A percentile compares a stretch with the other conserved stretches of the same genome.
Conservation (phyloP, 2,329 filamentous ascomycete genomes). For the Cercospora sesami region DNA sequence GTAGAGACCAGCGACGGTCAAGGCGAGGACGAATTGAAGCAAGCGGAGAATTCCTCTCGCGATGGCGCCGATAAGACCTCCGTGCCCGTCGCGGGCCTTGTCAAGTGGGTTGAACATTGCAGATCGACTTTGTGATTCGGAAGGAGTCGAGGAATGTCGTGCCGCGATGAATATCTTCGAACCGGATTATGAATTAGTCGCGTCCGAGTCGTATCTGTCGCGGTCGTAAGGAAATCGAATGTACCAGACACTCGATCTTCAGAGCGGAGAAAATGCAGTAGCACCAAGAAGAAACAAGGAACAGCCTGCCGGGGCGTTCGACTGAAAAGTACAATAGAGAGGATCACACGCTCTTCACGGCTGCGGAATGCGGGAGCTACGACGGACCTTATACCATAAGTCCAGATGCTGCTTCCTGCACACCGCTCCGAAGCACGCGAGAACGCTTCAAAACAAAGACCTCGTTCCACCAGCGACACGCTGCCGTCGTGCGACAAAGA, state of each 20-base stretch:
- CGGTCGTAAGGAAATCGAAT: slow-evolving; percentile 7
- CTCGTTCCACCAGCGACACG: background rate
- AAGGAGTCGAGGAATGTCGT: background rate
- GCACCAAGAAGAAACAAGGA: background rate
- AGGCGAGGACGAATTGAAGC: slow-evolving; percentile 71
- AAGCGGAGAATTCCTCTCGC: slow-evolving; percentile 67
- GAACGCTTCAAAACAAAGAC: background rate
- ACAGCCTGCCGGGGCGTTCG: background rate
- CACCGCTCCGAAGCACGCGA: background rate
- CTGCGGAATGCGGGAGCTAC: background rate
- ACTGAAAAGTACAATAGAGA: background rate
- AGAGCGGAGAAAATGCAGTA: background rate
- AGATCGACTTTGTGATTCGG: background rate
- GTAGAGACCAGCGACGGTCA: slow-evolving; percentile 78
- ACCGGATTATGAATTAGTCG: slow-evolving; percentile 1
- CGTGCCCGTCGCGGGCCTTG: slow-evolving; percentile 29
- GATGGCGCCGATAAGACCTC: slow-evolving; percentile 45
- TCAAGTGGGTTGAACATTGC: slow-evolving; percentile 34
- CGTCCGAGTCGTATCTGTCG: background rate
- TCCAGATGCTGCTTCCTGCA: background rate
- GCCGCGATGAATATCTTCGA: background rate
- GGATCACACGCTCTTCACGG: background rate
- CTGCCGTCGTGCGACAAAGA: background rate
- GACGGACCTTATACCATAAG: background rate
- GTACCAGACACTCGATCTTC: slow-evolving; percentile 20